Conservation (phyloP, 2,329 filamentous ascomycete species). For the Colletotrichum zoysiae region DNA sequence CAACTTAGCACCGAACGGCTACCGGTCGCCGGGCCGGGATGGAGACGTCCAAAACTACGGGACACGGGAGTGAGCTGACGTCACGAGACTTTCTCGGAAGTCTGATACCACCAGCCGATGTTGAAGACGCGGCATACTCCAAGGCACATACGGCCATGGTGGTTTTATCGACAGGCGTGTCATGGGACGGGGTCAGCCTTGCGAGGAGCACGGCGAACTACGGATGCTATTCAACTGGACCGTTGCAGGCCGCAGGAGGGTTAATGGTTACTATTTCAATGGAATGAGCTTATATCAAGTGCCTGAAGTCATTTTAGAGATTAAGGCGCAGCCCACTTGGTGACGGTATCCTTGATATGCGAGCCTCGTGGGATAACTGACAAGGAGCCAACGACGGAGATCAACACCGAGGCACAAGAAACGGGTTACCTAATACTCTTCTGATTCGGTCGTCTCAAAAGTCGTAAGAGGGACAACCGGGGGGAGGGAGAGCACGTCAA, state of each 20-base stretch:
- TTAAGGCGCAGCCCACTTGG: background rate
- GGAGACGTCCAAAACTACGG: background rate
- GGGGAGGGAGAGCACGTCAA: background rate
- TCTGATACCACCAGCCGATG: background rate
- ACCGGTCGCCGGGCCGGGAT: background rate
- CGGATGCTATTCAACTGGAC: background rate
- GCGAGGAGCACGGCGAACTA: background rate
- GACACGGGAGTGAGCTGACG: background rate
- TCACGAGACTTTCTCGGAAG: slow-evolving; percentile 7
- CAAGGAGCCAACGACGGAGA: background rate
- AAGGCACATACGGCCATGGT: background rate
- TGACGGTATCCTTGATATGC: background rate
- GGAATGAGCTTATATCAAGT: background rate
- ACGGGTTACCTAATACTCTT: background rate
- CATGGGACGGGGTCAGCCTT: background rate
- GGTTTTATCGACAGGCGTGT: background rate
- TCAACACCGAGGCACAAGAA: background rate
- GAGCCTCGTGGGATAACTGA: background rate
- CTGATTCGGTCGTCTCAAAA: background rate
- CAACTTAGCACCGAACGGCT: background rate
- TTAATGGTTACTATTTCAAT: too few relatives aligned
- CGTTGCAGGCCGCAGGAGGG: background rate
- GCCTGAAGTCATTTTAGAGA: background rate
- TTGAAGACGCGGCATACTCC: background rate
- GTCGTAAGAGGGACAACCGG: background rate